Evolutionary conservation across 176 grass and related monocot genomes (phyloP).

Genomic region (Oryza coarctata): DNA sequence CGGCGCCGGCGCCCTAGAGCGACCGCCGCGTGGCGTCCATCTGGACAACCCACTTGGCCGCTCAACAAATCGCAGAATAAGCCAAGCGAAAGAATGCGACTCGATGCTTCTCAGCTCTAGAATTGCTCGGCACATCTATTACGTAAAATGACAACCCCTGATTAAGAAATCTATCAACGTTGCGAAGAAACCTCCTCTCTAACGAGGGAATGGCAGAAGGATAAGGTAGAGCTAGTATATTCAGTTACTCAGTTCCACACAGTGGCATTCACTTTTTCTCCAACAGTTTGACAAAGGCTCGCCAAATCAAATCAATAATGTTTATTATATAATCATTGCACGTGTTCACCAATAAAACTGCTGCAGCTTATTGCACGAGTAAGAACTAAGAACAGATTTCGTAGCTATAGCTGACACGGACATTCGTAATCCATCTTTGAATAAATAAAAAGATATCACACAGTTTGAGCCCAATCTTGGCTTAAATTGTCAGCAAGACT

Average conservation of each 20-base stretch:
- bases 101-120: too few species aligned
- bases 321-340: background rate
- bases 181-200: background rate
- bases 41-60: background rate
- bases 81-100: background rate
- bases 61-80: background rate
- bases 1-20: too few species aligned
- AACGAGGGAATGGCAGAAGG: background rate
- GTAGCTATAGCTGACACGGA: background rate
- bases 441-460: background rate
- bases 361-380: background rate
- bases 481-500: background rate
- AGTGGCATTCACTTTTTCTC: background rate
- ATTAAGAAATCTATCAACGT: background rate
- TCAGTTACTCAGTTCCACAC: background rate
- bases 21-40: background rate
- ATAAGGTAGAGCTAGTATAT: background rate
- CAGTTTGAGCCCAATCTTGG: background rate
- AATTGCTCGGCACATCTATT: too few species aligned
- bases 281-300: background rate
- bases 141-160: background rate
- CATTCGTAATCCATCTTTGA: slow-evolving; percentile 2
- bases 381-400: slow-evolving; percentile 10
- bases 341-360: background rate
- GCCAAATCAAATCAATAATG: background rate